These are phyloP conservation scores for Hypholoma fasciculare DNA, from an alignment of 768 basidiomycete genomes.

Conservation along the genomic window DNA sequence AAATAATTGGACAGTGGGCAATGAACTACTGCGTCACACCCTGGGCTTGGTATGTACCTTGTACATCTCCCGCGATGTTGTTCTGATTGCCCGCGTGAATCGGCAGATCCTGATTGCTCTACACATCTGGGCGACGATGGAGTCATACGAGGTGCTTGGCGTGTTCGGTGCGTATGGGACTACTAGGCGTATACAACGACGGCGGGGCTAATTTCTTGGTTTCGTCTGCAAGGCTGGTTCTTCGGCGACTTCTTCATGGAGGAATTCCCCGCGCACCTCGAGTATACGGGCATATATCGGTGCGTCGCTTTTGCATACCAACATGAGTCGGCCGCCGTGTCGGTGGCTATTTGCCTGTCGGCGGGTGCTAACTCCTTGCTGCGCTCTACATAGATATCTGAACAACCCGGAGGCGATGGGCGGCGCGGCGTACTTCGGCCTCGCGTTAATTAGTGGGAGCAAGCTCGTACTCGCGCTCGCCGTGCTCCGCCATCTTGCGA, in stretches of 20 bases:
- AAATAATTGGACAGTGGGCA: conserved; percentile 82
- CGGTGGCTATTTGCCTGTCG: neutral
- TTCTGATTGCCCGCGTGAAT: conserved; percentile 5
- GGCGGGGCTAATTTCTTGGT: neutral
- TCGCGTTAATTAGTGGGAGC: conserved; percentile 88
- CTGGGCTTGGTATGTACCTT: conserved; percentile 70
- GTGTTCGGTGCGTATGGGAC: conserved; percentile 69
- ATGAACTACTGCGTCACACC: conserved; percentile 85
- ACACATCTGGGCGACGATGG: conserved; percentile 89
- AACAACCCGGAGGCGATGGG: conserved; percentile 98
- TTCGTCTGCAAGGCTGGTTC: conserved; percentile 77
- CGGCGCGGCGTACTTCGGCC: conserved; percentile 92
- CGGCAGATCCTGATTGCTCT: conserved; percentile 76
- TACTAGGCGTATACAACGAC: neutral
- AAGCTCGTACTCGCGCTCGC: conserved; percentile 89
- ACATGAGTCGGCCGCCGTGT: too few relatives aligned
- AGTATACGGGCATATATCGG: conserved; percentile 98
- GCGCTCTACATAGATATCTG: conserved; percentile 58
- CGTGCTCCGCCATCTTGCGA: conserved; percentile 79
- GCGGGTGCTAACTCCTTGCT: neutral
- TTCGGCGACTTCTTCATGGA: conserved; percentile 98
- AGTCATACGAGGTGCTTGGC: conserved; percentile 91
- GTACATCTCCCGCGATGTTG: neutral
- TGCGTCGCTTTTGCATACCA: conserved; percentile 24
- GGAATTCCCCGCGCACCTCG: conserved; percentile 84